Conservation (phyloP, 2,329 filamentous ascomycete species). For the Plenodomus tracheiphilus region DNA sequence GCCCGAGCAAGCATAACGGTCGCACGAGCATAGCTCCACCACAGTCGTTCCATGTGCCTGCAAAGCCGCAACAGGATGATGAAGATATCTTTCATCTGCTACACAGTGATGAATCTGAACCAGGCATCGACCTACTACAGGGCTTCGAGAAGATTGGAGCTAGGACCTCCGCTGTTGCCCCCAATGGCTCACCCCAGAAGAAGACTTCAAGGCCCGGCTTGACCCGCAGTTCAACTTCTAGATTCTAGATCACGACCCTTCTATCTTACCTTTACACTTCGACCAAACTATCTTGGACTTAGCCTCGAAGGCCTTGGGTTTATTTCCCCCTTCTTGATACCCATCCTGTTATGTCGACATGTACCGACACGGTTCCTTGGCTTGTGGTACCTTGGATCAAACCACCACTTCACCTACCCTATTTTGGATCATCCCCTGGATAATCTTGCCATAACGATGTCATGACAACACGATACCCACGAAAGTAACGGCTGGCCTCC, state of each 20-base stretch:
- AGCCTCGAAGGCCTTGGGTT: conserved; percentile 1
- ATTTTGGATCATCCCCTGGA: conserved; percentile 22
- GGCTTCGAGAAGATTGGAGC: conserved; percentile 75
- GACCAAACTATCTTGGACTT: conserved; percentile 7
- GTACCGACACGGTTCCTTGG: conserved; percentile 13
- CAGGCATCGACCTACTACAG: conserved; percentile 71
- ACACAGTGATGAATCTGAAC: conserved; percentile 62
- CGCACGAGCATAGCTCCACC: conserved; percentile 28
- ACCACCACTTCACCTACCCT: conserved; percentile 12
- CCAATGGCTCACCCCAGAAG: conserved; percentile 43
- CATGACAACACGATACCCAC: conserved; percentile 45
- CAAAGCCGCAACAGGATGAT: conserved; percentile 46
- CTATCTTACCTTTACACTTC: conserved; percentile 4
- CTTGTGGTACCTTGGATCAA: conserved; percentile 10
- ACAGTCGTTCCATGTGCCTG: conserved; percentile 34
- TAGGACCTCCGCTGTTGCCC: conserved; percentile 32
- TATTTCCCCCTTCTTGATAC: conserved; percentile 18
- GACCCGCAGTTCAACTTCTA: conserved; percentile 37
- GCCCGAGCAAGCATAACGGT: conserved; percentile 25
- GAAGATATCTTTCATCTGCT: conserved; percentile 62
- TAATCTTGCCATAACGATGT: conserved; percentile 34
- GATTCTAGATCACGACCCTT: conserved; percentile 27
- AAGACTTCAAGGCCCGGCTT: conserved; percentile 30
- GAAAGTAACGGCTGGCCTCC: conserved; percentile 33
- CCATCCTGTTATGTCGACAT: conserved; percentile 14